A percentile compares a stretch with the other conserved stretches of the same genome.
phyloP scores from a whole-genome alignment of 192 early-diverging fungal genomes.

The Entomortierella parvispora region DNA sequence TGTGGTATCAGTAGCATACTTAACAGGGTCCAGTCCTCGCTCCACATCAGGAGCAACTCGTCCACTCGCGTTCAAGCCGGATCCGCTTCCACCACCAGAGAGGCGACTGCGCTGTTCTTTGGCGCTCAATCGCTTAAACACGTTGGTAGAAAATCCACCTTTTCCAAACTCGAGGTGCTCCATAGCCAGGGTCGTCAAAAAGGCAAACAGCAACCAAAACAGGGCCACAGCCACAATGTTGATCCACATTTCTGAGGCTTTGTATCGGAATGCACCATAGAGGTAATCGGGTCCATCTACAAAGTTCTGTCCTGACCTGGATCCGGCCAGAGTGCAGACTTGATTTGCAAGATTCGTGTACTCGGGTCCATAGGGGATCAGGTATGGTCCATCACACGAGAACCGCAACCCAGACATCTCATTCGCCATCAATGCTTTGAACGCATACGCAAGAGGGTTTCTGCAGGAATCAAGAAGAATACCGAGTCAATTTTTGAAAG shows the following conservation, averaged over 20 bases:
- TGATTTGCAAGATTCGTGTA: constrained; percentile 51
- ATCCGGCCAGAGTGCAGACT: constrained; percentile 71
- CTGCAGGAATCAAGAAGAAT: constrained; percentile 65
- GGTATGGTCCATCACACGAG: constrained; percentile 25
- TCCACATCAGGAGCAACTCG: constrained; percentile 40
- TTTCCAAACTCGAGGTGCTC: constrained; percentile 69
- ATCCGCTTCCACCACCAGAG: constrained; percentile 5
- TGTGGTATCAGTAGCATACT: constrained; percentile 41
- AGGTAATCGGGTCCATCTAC: constrained; percentile 70
- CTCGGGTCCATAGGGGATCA: constrained; percentile 16
- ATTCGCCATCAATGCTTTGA: constrained; percentile 66
- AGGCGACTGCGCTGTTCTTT: constrained; percentile 28
- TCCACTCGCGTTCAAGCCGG: background rate
- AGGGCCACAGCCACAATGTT: constrained; percentile 63
- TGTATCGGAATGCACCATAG: constrained; percentile 58
- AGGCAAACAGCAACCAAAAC: constrained; percentile 50
- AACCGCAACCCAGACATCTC: constrained; percentile 64
- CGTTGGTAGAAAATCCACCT: constrained; percentile 57
- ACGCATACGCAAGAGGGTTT: constrained; percentile 65
- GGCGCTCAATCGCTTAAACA: constrained; percentile 46
- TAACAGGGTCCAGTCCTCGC: constrained; percentile 14
- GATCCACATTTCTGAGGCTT: constrained; percentile 62
- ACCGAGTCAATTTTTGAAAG: background rate
- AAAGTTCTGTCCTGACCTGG: constrained; percentile 57
- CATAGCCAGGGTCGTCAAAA: constrained; percentile 53